Evolutionary conservation across 306 rosid genomes (phyloP).

Genomic region (Calophaca sinica): DNA sequence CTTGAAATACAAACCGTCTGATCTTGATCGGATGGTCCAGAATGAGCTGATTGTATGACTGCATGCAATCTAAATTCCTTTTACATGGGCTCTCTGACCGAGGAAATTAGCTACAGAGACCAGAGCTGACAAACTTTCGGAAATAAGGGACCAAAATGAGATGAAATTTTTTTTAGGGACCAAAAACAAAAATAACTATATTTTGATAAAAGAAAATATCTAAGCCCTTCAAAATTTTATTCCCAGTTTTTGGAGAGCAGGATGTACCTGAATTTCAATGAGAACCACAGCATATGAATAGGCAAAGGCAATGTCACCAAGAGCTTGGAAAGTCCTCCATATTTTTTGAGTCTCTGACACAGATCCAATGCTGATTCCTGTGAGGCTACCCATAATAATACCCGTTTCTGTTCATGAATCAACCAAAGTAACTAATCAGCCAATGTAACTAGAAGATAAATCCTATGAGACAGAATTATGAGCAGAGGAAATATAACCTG

Average conservation of each 20-base stretch:
- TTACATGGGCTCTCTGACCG: too few species aligned
- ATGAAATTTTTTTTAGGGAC: too few species aligned
- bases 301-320: slow-evolving; percentile 75
- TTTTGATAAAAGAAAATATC: too few species aligned
- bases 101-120: too few species aligned
- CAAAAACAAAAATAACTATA: too few species aligned
- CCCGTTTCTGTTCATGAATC: slow-evolving; percentile 56
- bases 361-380: slow-evolving; percentile 56
- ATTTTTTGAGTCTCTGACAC: slow-evolving; percentile 54
- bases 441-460: slow-evolving; percentile 10
- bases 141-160: too few species aligned
- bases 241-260: neutral
- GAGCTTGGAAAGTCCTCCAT: slow-evolving; percentile 71
- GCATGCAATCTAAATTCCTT: too few species aligned
- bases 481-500: slow-evolving; percentile 50
- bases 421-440: slow-evolving; percentile 22
- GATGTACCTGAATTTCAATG: slow-evolving; percentile 69
- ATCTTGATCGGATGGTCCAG: too few species aligned
- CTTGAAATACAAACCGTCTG: too few species aligned
- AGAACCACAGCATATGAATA: slow-evolving; percentile 65
- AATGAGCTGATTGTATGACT: too few species aligned
- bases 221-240: too few species aligned
- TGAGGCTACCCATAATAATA: slow-evolving; percentile 54
- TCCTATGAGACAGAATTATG: neutral
- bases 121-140: too few species aligned